Evolutionary conservation across 192 early-diverging fungal species (phyloP), one percentile per base, ranked within the genome.

Genomic region (Backusella mclennaniae): DNA sequence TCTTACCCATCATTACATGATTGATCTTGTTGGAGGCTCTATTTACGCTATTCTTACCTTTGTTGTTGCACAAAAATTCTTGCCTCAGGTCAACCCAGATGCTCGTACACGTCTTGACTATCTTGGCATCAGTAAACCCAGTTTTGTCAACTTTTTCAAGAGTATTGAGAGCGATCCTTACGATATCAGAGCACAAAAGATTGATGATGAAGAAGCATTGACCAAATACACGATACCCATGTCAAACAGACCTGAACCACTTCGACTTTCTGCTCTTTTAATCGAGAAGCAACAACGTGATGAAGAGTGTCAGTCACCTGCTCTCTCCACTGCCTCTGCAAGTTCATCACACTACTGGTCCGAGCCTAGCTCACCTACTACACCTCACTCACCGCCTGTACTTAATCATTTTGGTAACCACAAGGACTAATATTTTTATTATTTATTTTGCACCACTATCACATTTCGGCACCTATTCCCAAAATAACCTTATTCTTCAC

Each of bases 1-100:
- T 77, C 80, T 92, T 3, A 86, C 87, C 2, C 92, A 92, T 69
- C 91, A 93, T 74, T 93, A 93, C 79, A 87, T 93, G 79, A 84
- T 90, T 52, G 92, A 93, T 77, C 73, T 93, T 31, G 82, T 90
- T 35, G 91, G 89, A 42, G 92, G 92, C 11, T 84, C 83, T 23
- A 74, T 91, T 15, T 93, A 91, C 80, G 87, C 91, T 9, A 71
- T 87, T n/a, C 83, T 90, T 17, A 83, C 85, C 8, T 92, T 85
- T 52, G 85, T 75, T 71, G 70, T 82, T 23, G 84, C 86, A 6
- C 84, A 81, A 66, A 78, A 76, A 63, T 89, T 81, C 73, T 46
- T 87, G 39, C 87, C 87, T 23, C 79, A 78, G 5, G 71, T 85
- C 4, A 67, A 80, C 42, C 69, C 69, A 35, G 77, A 79, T 3